phyloP scores from a whole-genome alignment of 1,284 basidiomycete genomes.

The Cryptococcus neoformans region DNA sequence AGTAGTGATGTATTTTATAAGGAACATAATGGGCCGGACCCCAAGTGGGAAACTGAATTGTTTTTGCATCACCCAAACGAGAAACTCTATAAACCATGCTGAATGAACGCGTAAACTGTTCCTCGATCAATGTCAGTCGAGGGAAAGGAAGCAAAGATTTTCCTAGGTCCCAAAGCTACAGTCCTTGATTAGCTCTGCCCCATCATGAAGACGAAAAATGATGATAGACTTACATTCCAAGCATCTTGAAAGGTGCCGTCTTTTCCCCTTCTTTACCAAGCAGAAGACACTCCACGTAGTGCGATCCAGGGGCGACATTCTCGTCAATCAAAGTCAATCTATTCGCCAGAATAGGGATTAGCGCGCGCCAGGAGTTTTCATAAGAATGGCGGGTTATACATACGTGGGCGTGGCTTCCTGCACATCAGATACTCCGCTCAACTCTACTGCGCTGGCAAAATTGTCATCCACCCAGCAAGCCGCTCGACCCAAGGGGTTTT shows the following conservation, averaged over 20 bases:
- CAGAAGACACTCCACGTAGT: conserved; percentile 79
- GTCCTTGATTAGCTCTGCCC: neutral
- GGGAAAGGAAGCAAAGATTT: neutral
- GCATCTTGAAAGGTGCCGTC: conserved; percentile 70
- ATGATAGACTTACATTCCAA: conserved; percentile 58
- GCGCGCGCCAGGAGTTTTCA: neutral
- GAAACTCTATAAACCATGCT: neutral
- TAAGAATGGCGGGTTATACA: conserved; percentile 41
- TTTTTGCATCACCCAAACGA: neutral
- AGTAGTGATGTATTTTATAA: neutral
- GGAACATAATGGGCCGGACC: neutral
- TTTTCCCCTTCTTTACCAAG: conserved; percentile 71
- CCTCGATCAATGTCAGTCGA: neutral
- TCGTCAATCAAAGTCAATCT: conserved; percentile 76
- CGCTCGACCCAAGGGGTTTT: conserved; percentile 50
- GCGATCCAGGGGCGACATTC: conserved; percentile 68
- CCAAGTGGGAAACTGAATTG: neutral
- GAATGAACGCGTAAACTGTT: neutral
- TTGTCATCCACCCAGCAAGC: conserved; percentile 58
- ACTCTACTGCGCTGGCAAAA: conserved; percentile 50
- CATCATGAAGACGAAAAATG: no score
- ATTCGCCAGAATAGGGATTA: neutral
- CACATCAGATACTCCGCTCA: conserved; percentile 51
- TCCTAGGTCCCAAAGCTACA: conserved; percentile 22
- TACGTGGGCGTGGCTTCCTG: conserved; percentile 51